A percentile compares a stretch with the other conserved stretches of the same genome.
Conservation (phyloP, 106 monocot species). For the Gastrodia elata region DNA sequence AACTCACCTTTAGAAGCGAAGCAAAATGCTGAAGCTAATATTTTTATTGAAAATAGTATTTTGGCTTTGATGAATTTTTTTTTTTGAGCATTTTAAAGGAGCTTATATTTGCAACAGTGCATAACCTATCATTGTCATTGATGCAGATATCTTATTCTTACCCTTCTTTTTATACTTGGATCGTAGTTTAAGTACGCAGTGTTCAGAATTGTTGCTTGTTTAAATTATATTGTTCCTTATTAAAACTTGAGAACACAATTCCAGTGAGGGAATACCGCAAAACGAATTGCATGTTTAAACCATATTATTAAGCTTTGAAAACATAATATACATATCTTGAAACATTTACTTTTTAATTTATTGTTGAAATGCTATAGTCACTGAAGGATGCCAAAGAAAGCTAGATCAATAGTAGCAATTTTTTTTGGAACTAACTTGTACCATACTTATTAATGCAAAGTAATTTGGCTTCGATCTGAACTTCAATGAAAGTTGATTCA, state of each 20-base stretch:
- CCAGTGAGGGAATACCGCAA: background rate
- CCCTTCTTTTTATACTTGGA: background rate
- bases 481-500: no score
- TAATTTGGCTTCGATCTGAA: no score
- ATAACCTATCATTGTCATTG: background rate
- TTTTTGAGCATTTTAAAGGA: constrained; percentile 2
- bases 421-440: background rate
- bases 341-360: background rate
- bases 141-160: background rate
- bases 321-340: background rate
- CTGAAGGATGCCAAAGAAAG: background rate
- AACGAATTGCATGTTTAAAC: background rate
- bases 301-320: background rate
- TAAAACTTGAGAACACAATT: background rate
- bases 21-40: background rate
- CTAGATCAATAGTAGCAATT: background rate
- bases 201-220: no score
- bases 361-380: background rate
- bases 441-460: no score
- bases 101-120: background rate
- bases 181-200: background rate
- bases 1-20: no score
- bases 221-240: no score
- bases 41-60: background rate
- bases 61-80: no score